These are phyloP conservation scores for Didymella arachidicola DNA, from an alignment of 2,329 filamentous ascomycete species.

Conservation along the genomic window DNA sequence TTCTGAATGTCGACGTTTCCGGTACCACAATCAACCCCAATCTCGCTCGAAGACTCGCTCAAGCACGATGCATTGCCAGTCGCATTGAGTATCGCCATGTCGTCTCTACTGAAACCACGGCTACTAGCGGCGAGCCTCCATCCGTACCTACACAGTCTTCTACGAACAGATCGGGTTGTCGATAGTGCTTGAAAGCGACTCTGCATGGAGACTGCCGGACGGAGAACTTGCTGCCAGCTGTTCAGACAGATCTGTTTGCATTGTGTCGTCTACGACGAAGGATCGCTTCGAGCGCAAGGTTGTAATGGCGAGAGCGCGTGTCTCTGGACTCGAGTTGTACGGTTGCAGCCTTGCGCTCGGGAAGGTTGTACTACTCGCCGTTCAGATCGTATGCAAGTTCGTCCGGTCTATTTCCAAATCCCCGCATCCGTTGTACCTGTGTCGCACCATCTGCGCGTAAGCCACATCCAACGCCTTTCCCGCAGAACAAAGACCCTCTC, in stretches of 20 bases:
- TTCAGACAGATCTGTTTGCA: neutral
- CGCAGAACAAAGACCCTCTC: neutral
- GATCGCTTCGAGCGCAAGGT: neutral
- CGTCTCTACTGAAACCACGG: neutral
- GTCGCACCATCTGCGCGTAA: slow-evolving; percentile 6
- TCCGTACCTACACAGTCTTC: neutral
- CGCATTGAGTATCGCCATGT: neutral
- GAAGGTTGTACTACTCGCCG: neutral
- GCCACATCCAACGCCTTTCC: slow-evolving; percentile 10
- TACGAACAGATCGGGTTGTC: neutral
- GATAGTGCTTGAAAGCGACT: neutral
- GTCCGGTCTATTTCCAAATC: neutral
- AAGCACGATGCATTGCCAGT: no score
- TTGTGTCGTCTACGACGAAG: neutral
- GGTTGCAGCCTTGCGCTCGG: slow-evolving; percentile 1
- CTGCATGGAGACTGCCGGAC: neutral
- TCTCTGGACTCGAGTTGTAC: neutral
- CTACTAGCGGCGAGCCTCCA: neutral
- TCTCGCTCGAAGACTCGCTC: no score
- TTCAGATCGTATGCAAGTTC: neutral
- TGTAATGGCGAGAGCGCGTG: neutral
- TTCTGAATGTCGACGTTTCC: neutral
- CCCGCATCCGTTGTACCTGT: neutral
- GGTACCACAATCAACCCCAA: no score
- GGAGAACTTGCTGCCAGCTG: neutral